Evolutionary conservation across 257 asterid species (phyloP), one percentile per base, ranked within the genome.

Genomic region (Fraxinus americana): DNA sequence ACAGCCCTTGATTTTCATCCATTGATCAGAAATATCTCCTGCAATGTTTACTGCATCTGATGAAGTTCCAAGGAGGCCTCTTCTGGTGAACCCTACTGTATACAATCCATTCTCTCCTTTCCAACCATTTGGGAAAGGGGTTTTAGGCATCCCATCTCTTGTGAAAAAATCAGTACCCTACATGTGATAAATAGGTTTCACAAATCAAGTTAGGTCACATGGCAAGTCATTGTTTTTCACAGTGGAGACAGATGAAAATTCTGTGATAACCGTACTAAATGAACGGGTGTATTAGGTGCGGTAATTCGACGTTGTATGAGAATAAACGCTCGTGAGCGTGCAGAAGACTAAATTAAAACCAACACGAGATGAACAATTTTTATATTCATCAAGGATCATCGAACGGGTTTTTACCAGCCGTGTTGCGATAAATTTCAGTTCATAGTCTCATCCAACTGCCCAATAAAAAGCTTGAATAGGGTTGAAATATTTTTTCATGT

Each of bases 121-220:
- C 99, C 99, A 95, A 25, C 97, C 91, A 80, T 90, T 76, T 7
- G 99, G 99, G 88, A 95, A 95, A 34, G 91, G 89, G 19, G 85
- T 67, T 57, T 75, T 91, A 0, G 98, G 98, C 94, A 95, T 90
- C 19, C 99, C 99, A 17, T 91, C 94, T 77, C 83, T 67, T 12
- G 96, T 88, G 84, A 91, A 95, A 79, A 93, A 92, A 73, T 93
- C 94, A 35, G 80, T 79, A 10, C 92, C 97, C 98, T 92, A 66
- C 81, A 72, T 59, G 27, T 54, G 7, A 39, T 7, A 61, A 39
- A 38, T 34, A 39, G 23, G 19, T 54, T 34, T 76, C n/a, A 16
- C 19, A 67, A 29, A 23, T 77, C 66, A 54, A 54, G 63, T 32
- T 21, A 74, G 38, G 36, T 71, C 70, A 78, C 17, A 78, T 61